These are phyloP conservation scores for Naematelia aurantialba DNA, from an alignment of 768 basidiomycete species.

Conservation along the genomic window DNA sequence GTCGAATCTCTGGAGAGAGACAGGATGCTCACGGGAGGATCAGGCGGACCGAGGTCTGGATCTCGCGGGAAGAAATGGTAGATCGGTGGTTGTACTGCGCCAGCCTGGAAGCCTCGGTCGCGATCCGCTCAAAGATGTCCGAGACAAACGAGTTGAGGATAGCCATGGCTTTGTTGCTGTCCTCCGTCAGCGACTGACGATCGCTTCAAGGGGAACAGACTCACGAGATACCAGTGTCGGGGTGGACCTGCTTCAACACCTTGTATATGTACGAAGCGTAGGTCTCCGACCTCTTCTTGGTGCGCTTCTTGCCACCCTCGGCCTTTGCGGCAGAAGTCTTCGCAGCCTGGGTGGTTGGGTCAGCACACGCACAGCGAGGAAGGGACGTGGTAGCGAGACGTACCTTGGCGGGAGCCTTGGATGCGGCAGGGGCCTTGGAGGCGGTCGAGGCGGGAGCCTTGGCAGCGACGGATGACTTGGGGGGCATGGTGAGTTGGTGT, in stretches of 20 bases:
- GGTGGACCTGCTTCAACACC: slow-evolving; percentile 97
- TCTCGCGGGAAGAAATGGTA: slow-evolving; percentile 96
- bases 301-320: slow-evolving; percentile 72
- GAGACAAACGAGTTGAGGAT: slow-evolving; percentile 95
- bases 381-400: slow-evolving; percentile 4
- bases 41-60: slow-evolving; percentile 92
- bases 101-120: slow-evolving; percentile 60
- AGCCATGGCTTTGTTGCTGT: slow-evolving; percentile 87
- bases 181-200: too few relatives aligned
- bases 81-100: slow-evolving; percentile 98
- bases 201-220: too few relatives aligned
- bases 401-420: slow-evolving; percentile 61
- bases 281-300: slow-evolving; percentile 88
- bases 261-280: slow-evolving; percentile 81
- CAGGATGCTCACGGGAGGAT: slow-evolving; percentile 64
- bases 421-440: slow-evolving; percentile 65
- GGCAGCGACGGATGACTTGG: slow-evolving; percentile 52
- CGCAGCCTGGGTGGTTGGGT: slow-evolving; percentile 58
- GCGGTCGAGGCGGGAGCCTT: slow-evolving; percentile 64
- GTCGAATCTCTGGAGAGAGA: neutral
- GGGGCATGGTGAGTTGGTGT: slow-evolving; percentile 23
- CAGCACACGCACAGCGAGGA: slow-evolving; percentile 1
- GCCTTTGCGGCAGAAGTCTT: slow-evolving; percentile 68
- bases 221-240: slow-evolving; percentile 97
- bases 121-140: slow-evolving; percentile 64